phyloP scores from a whole-genome alignment of 768 basidiomycete species.

The Kwoniella mangroviensis region DNA sequence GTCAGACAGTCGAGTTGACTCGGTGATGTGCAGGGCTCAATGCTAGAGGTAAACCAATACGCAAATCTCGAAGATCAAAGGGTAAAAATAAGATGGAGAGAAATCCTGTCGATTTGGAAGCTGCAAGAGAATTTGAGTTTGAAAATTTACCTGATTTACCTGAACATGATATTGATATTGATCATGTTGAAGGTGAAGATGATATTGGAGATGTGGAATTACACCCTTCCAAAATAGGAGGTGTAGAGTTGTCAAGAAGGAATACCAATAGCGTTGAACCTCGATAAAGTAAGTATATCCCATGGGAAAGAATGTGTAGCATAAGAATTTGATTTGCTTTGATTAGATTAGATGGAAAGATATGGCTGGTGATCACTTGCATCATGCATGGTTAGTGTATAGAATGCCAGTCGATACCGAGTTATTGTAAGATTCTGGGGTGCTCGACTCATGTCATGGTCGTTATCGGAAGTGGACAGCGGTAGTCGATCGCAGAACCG shows the following conservation, averaged over 20 bases:
- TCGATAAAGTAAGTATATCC: not conserved
- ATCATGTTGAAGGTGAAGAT: constrained; percentile 8
- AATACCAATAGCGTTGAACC: constrained; percentile 21
- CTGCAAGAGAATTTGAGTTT: constrained; percentile 32
- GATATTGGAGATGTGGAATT: constrained; percentile 22
- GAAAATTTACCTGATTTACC: constrained; percentile 29
- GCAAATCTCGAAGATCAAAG: not conserved
- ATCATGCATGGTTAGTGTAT: not conserved
- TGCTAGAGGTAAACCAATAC: constrained; percentile 25
- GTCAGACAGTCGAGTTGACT: constrained; percentile 9
- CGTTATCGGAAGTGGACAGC: not conserved
- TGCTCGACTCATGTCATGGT: not conserved
- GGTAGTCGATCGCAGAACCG: not conserved
- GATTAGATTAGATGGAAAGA: not conserved
- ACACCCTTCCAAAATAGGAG: constrained; percentile 8
- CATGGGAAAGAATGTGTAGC: constrained; percentile 5
- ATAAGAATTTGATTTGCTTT: not conserved
- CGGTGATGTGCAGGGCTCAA: constrained; percentile 33
- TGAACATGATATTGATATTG: constrained; percentile 10
- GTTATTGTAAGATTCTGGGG: not conserved
- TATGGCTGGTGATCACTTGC: too few species aligned
- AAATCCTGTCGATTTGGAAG: constrained; percentile 28
- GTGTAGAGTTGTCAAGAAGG: constrained; percentile 11
- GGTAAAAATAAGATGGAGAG: not conserved
- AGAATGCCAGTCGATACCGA: not conserved